Conservation (phyloP, 306 rosid species). For the Astragalus glycyphyllos region DNA sequence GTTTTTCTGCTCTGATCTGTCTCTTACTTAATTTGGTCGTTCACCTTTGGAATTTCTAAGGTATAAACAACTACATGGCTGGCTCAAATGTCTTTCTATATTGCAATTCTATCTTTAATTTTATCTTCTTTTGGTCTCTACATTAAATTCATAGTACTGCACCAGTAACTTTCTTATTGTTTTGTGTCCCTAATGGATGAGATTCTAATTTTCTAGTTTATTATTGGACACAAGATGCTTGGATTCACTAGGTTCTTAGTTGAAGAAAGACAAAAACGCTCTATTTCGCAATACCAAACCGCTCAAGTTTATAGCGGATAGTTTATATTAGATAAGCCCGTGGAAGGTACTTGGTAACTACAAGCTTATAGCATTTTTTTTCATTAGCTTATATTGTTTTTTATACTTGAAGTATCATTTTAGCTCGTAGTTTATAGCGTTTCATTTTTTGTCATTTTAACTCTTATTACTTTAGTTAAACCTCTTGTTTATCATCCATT, state of each 20-base stretch:
- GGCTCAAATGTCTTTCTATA: slow-evolving; percentile 17
- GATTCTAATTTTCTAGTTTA: slow-evolving; percentile 19
- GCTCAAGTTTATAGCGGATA: too few species aligned
- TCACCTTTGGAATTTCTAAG: slow-evolving; percentile 33
- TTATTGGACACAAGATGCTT: slow-evolving; percentile 2
- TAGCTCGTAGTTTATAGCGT: too few species aligned
- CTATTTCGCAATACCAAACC: too few species aligned
- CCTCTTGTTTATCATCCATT: too few species aligned
- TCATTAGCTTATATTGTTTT: too few species aligned
- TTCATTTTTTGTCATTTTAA: too few species aligned
- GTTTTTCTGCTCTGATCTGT: too few species aligned
- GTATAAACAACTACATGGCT: slow-evolving; percentile 6
- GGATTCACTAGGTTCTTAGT: slow-evolving; percentile 25
- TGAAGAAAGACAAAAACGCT: slow-evolving; percentile 24
- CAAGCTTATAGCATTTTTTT: too few species aligned
- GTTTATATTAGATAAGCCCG: too few species aligned
- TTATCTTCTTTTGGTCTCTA: slow-evolving; percentile 19
- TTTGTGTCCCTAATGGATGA: slow-evolving; percentile 13
- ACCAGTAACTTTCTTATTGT: slow-evolving; percentile 27
- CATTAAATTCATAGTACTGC: slow-evolving; percentile 16
- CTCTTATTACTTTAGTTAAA: too few species aligned
- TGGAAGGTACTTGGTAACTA: too few species aligned
- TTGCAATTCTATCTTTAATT: slow-evolving; percentile 6
- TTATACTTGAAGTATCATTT: too few species aligned
- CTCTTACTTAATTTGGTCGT: slow-evolving; percentile 34